Evolutionary conservation across 495 filamentous ascomycete species (phyloP), one percentile per base, ranked within the genome.

Genomic region (Penicillium samsonianum): DNA sequence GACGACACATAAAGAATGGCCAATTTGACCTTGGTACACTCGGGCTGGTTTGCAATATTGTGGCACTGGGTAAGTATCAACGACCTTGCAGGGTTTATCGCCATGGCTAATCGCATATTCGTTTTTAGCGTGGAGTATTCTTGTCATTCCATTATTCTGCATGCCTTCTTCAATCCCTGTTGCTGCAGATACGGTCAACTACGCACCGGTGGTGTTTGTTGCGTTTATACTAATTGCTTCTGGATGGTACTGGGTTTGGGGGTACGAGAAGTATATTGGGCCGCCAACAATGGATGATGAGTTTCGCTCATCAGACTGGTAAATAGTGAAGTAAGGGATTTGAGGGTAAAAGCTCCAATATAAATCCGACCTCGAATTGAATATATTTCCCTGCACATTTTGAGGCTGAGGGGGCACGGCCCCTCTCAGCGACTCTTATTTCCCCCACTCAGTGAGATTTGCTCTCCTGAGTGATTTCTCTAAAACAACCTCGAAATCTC

Each of bases 241-340:
- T 7, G 70, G 73, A 2, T 87, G 84, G 83, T 88, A 89, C 71
- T 78, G 81, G 50, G 72, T 76, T 16, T 81, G 84, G 75, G 85
- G 86, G 10, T 77, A 57, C 10, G 42, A 61, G 35, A 68, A 68
- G 31, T 68, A 68, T 38, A 48, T 54, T 40, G 63, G 60, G 2
- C 65, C 65, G 23, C 65, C 64, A n/a, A 57, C 58, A 10, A 22
- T 54, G 20, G 58, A 62, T 17, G 62, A 59, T 25, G 61, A 62
- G 50, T 23, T 42, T 54, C 30, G 53, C 33, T 12, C 28, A 26
- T 46, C 35, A 47, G 43, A 22, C 2, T 58, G 33, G 50, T 49
- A 17, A 3, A 47, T 58, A 33, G 46, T 44, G 17, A 3, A 47
- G 11, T 44, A 14, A 17, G n/a, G 2, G 1, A 17, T 3, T n/a